Evolutionary conservation across 495 filamentous ascomycete species (phyloP).

Genomic region (Entonaema liquescens): DNA sequence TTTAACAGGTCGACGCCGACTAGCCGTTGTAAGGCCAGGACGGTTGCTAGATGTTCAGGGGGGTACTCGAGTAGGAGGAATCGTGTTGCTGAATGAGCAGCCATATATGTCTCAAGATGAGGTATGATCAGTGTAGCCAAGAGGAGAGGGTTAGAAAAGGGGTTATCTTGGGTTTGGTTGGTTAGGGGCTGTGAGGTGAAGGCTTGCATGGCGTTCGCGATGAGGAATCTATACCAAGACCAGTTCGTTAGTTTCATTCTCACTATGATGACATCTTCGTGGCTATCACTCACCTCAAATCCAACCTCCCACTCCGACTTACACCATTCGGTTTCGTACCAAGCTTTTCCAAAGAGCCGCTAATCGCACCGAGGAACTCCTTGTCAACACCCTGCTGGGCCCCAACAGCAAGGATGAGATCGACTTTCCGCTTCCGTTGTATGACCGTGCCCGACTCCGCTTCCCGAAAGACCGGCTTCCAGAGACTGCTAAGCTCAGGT

Average conservation of each 20-base stretch:
- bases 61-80: conserved; percentile 60
- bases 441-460: conserved; percentile 28
- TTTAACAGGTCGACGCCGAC: conserved; percentile 54
- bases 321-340: conserved; percentile 47
- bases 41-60: conserved; percentile 54
- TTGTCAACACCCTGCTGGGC: conserved; percentile 51
- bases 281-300: conserved; percentile 50
- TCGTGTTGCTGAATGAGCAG: conserved; percentile 48
- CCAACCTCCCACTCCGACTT: conserved; percentile 52
- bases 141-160: conserved; percentile 53
- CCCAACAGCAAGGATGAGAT: conserved; percentile 57
- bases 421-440: conserved; percentile 44
- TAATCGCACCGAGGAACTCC: conserved; percentile 46
- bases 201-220: conserved; percentile 59
- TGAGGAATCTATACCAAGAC: conserved; percentile 49
- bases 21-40: conserved; percentile 53
- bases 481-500: conserved; percentile 50
- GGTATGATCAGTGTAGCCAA: conserved; percentile 57
- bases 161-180: conserved; percentile 56
- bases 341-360: conserved; percentile 53
- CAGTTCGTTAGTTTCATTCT: conserved; percentile 8
- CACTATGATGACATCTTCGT: too few species aligned
- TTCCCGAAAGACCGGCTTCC: conserved; percentile 53
- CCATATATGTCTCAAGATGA: conserved; percentile 56
- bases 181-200: conserved; percentile 55